Conservation (phyloP, 768 basidiomycete genomes). For the Hericium erinaceus region DNA sequence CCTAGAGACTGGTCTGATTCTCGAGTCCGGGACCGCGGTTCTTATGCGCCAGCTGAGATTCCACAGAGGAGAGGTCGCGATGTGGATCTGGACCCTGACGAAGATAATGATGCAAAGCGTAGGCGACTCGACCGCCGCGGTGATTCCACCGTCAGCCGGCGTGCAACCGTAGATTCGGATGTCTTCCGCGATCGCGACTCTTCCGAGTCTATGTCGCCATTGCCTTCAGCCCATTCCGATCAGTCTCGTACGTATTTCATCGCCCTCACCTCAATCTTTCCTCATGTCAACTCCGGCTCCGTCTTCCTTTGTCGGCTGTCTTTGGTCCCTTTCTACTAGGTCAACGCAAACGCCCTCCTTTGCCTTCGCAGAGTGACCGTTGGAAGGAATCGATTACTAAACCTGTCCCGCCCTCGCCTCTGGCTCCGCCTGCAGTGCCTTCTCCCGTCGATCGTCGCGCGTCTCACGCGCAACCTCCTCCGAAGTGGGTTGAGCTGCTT, state of each 20-base stretch:
- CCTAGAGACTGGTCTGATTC: slow-evolving; percentile 1
- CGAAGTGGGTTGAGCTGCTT: slow-evolving; percentile 2
- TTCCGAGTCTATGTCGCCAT: slow-evolving; percentile 9
- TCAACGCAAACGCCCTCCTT: slow-evolving; percentile 8
- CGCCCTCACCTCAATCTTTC: not conserved
- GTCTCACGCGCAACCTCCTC: not conserved
- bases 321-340: slow-evolving; percentile 4
- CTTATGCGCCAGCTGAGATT: slow-evolving; percentile 3
- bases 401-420: not conserved
- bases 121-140: slow-evolving; percentile 8
- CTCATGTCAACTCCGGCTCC: slow-evolving; percentile 5
- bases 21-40: slow-evolving; percentile 3
- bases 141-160: slow-evolving; percentile 2
- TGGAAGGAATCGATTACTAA: slow-evolving; percentile 6
- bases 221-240: slow-evolving; percentile 8
- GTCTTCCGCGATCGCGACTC: slow-evolving; percentile 4
- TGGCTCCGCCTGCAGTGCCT: not conserved
- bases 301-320: slow-evolving; percentile 3
- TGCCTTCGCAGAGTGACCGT: slow-evolving; percentile 14
- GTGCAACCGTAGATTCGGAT: slow-evolving; percentile 5
- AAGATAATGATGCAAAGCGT: slow-evolving; percentile 10
- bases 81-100: slow-evolving; percentile 1
- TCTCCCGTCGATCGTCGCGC: not conserved
- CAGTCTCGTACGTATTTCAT: slow-evolving; percentile 10
- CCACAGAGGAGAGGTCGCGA: slow-evolving; percentile 10